These are phyloP conservation scores for Exophiala bonariae DNA, from an alignment of 2,329 filamentous ascomycete genomes.

Conservation along the genomic window DNA sequence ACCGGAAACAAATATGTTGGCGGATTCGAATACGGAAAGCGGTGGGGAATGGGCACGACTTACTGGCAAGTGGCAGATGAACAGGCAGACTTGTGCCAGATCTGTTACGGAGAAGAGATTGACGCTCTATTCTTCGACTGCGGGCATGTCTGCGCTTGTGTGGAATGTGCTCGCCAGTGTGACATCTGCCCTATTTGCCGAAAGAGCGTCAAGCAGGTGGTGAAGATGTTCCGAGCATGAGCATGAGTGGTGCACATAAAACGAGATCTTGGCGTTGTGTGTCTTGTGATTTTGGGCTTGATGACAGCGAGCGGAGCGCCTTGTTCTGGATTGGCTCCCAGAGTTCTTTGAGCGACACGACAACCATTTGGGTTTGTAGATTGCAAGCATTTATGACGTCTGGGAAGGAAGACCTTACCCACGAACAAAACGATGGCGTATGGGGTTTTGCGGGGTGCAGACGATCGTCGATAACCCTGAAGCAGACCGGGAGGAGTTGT, in stretches of 20 bases:
- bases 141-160: conserved; percentile 62
- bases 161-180: conserved; percentile 59
- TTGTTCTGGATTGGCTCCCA: too few species aligned
- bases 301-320: too few species aligned
- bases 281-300: background rate
- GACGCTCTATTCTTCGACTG: conserved; percentile 64
- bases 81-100: conserved; percentile 59
- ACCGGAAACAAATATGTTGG: conserved; percentile 63
- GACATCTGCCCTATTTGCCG: conserved; percentile 63
- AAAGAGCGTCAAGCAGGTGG: conserved; percentile 55
- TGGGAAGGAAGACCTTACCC: too few species aligned
- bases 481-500: too few species aligned
- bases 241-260: background rate
- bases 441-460: too few species aligned
- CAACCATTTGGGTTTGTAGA: too few species aligned
- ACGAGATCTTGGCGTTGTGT: too few species aligned
- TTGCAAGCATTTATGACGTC: too few species aligned
- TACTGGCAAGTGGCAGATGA: conserved; percentile 64
- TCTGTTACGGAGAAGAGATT: conserved; percentile 62
- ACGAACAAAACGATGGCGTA: too few species aligned
- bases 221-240: conserved; percentile 57
- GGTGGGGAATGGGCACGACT: conserved; percentile 62
- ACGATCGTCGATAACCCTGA: too few species aligned
- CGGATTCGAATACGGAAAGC: conserved; percentile 61
- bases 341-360: background rate